Evolutionary conservation across 2,329 filamentous ascomycete species (phyloP).

Genomic region (Diaporthe destruens): DNA sequence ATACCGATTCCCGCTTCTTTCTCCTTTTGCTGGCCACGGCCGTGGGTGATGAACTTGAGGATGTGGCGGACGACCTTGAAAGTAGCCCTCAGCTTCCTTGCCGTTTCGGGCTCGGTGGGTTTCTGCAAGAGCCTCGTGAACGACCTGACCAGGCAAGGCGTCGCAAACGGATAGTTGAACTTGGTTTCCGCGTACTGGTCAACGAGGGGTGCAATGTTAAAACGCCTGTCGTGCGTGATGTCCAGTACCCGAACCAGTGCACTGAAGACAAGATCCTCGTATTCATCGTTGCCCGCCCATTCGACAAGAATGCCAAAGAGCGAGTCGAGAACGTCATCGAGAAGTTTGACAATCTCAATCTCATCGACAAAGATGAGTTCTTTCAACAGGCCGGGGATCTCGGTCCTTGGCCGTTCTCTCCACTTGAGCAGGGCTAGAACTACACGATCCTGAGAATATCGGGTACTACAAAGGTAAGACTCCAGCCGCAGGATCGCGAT

Average conservation of each 20-base stretch:
- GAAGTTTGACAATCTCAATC: constrained; percentile 95
- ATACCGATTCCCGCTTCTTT: constrained; percentile 92
- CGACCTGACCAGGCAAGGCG: constrained; percentile 86
- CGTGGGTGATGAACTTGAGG: constrained; percentile 93
- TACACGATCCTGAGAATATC: constrained; percentile 91
- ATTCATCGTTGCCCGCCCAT: constrained; percentile 90
- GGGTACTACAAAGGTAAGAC: constrained; percentile 93
- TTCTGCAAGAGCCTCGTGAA: constrained; percentile 87
- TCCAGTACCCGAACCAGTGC: constrained; percentile 90
- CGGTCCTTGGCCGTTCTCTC: constrained; percentile 79
- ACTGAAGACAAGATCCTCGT: constrained; percentile 92
- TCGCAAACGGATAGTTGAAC: constrained; percentile 95
- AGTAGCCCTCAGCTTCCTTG: constrained; percentile 86
- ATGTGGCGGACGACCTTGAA: constrained; percentile 96
- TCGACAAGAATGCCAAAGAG: constrained; percentile 93
- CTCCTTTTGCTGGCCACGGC: constrained; percentile 85
- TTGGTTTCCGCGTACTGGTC: constrained; percentile 89
- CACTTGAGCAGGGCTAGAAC: constrained; percentile 88
- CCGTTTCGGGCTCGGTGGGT: constrained; percentile 84
- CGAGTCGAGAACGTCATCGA: constrained; percentile 89
- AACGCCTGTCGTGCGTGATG: constrained; percentile 93
- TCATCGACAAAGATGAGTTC: constrained; percentile 94
- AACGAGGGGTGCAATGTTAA: constrained; percentile 90
- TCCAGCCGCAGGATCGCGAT: constrained; percentile 83
- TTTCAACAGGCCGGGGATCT: constrained; percentile 80